Evolutionary conservation across 441 rosid genomes (phyloP), one percentile per base, ranked within the genome.

Genomic region (Bocquillonia castaneifolia): DNA sequence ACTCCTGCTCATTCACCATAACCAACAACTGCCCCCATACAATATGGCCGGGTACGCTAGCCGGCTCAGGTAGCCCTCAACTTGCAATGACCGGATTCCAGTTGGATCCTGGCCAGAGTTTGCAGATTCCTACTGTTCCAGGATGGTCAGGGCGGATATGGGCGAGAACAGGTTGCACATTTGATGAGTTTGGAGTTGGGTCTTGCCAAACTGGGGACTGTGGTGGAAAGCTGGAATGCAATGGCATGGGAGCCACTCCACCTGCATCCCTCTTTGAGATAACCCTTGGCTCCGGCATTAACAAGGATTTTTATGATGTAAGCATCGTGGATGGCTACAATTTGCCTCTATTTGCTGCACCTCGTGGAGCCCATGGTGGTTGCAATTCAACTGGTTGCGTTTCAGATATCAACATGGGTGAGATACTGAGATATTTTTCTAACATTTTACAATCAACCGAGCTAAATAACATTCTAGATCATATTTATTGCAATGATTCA

Each of bases 101-200:
- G 1, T 86, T 89, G 15, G 83, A 80, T n/a, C 73, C 77, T 18
- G 93, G 90, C 13, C 88, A 87, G 66, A 61, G 82, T 45, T 64
- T 79, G 58, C 55, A 77, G 32, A 76, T 93, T n/a, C 51, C 77
- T 39, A 91, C 88, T 0, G 84, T 88, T 18, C 59, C 85, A 7
- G 86, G 90, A 36, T 93, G 99, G 97, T 93, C 89, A 0, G 99
- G 96, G 18, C 76, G 97, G 18, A 82, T 93, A 82, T 91, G 96
- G 97, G 97, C 89, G 6, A 78, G 97, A 8, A 88, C 96, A 3
- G 83, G 71, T 50, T 89, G 98, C 81, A 66, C 82, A 50, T 69
- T 80, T 28, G 85, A 86, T 76, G 65, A 84, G 59, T 65, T 80
- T 3, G 88, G 93, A 0, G 74, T 72, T 22, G 88, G 90, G 72